phyloP scores from a whole-genome alignment of 1,284 basidiomycete species.

The Ceratobasidium sp. region DNA sequence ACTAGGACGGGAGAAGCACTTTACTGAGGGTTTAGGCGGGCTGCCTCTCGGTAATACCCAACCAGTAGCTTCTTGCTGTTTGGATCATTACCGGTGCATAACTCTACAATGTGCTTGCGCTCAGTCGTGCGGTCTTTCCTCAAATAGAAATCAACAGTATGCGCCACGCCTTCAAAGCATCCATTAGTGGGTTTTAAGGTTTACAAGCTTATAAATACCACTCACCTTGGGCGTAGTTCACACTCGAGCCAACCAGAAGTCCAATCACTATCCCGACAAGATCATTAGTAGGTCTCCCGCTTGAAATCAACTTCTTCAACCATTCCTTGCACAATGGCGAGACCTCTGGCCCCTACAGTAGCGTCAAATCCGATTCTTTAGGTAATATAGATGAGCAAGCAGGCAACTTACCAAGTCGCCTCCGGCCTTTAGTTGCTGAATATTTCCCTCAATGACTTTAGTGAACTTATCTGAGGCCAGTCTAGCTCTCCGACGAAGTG shows the following conservation, averaged over 20 bases:
- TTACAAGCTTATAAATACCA: neutral
- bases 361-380: too few relatives aligned
- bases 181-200: neutral
- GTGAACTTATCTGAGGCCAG: too few relatives aligned
- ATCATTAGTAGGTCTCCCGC: neutral
- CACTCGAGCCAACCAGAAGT: neutral
- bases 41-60: neutral
- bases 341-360: too few relatives aligned
- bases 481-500: too few relatives aligned
- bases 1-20: neutral
- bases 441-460: too few relatives aligned
- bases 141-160: neutral
- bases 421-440: too few relatives aligned
- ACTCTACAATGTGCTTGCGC: neutral
- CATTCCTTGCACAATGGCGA: too few relatives aligned
- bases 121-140: neutral
- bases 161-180: neutral
- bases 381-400: too few relatives aligned
- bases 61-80: neutral
- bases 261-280: neutral
- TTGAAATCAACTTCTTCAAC: neutral
- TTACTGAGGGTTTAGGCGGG: conserved; percentile 1
- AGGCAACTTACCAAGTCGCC: too few relatives aligned
- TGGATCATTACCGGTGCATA: neutral
- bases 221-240: neutral